Base-by-base conservation (phyloP, 2,329 filamentous ascomycete species). In the Colletotrichum siamense region DNA sequence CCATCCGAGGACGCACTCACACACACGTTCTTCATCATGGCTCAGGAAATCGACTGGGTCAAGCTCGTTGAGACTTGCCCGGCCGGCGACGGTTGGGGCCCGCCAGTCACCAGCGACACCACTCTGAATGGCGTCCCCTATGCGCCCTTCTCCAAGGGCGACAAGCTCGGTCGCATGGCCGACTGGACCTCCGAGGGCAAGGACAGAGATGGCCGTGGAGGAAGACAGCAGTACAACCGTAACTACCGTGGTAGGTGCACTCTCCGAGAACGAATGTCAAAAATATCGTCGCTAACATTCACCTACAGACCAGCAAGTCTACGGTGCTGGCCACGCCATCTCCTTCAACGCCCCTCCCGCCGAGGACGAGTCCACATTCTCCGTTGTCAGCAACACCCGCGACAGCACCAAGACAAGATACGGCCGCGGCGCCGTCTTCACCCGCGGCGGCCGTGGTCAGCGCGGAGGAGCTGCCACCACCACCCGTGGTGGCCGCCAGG, bases 141-240 rank as follows among this genome's bases (percentile, higher is more conserved):
- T 86, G 97, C 97, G 81, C 97, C 97, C 77, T 99, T 97, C 90
- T 98, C 96, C 80, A 99, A 99, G 88, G 96, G 95, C 85, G 97
- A 99, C 90, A 99, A 98, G 91, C 91, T 99, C 77, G 97, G 97
- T 83, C 96, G 97, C 85, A 99, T 99, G 96, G 97, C 97, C 77
- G 97, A 99, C 90, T 99, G 97, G 97, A 98, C 96, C 22, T 84
- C 93, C 64, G 97, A 98, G 84, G 93, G 95, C 85, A 98, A 98
- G 88, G 95, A 97, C 77, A 90, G 96, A 82, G 92, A 93, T 81
- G 88, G 90, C 66, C 90, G 92, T 77, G 94, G 94, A 80, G 95
- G 95, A 78, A 91, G 96, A 84, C 93, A 95, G 86, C 95, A 97
- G 84, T 99, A 98, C 87, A 96, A 96, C 86, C 92, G 96, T 81